Conservation (phyloP, 371 early-diverging fungal species). For the Rhizopus arrhizus region DNA sequence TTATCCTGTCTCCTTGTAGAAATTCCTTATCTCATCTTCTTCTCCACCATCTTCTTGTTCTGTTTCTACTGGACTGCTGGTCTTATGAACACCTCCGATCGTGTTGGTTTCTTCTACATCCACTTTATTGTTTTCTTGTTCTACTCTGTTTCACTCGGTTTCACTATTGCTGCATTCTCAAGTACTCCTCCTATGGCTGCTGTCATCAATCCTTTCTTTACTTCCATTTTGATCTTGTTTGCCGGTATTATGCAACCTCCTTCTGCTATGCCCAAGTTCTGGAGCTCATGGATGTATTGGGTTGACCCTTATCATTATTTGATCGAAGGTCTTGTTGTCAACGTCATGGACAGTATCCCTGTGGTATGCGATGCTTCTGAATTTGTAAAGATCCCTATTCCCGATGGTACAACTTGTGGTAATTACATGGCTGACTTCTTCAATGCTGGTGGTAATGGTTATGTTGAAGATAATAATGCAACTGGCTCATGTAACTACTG, state of each 20-base stretch:
- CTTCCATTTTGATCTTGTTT: constrained; percentile 70
- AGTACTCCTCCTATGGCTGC: constrained; percentile 67
- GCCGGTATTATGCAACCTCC: constrained; percentile 74
- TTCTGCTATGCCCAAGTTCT: constrained; percentile 72
- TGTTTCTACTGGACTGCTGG: constrained; percentile 76
- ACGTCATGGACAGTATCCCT: constrained; percentile 59
- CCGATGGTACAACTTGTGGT: constrained; percentile 64
- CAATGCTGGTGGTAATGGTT: constrained; percentile 54
- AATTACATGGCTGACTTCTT: constrained; percentile 64
- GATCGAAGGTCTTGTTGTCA: constrained; percentile 73
- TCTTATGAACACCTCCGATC: constrained; percentile 47
- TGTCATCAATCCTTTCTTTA: constrained; percentile 72
- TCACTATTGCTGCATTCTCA: constrained; percentile 50
- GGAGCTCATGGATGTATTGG: constrained; percentile 81
- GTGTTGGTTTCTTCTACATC: constrained; percentile 67
- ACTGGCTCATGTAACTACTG: constrained; percentile 69
- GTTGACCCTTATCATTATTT: constrained; percentile 75
- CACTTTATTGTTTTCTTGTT: constrained; percentile 59
- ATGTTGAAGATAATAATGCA: constrained; percentile 55
- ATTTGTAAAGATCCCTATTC: constrained; percentile 55
- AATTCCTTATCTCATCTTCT: constrained; percentile 59
- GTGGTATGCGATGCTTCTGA: constrained; percentile 59
- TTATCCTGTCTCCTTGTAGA: constrained; percentile 58
- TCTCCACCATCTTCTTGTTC: constrained; percentile 62
- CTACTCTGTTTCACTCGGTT: constrained; percentile 71